Base-by-base conservation (phyloP, 2,329 filamentous ascomycete species). In the Venturia pyrina region DNA sequence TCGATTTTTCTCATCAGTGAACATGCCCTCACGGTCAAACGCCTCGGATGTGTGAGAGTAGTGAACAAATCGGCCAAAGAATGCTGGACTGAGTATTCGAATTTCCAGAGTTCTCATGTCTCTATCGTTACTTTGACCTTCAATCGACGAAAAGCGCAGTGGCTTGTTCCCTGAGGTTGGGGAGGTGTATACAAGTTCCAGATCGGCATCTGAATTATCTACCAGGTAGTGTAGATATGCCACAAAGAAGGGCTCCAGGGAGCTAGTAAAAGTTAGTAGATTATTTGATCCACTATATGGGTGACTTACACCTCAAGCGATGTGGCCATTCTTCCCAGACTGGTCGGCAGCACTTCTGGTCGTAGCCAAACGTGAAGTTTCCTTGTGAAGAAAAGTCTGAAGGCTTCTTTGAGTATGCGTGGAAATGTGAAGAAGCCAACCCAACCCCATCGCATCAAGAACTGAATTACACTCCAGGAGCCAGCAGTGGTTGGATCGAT, bases 341-440 rank as follows among this genome's bases (percentile, higher is more conserved):
- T 88, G 2, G 80, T 78, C 34, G 78, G 78, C 6, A 83, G 76
- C 0, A 87, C 85, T 71, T 90, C 87, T 0, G 87, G 87, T 21
- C 84, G 78, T 69, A 82, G 85, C 82, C 86, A 89, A 53, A 90
- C 84, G 67, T 86, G 82, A 37, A 90, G 78, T 44, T 80, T 81
- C 43, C 79, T 78, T 34, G 74, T 73, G 72, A 86, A 85, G 72
- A 84, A 87, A 5, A 90, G 77, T 17, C 74, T 76, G 1, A 72
- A 78, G 1, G 87, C 87, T 74, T 91, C 82, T 65, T 80, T 82
- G 24, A 87, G 72, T 60, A 89, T 89, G 34, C 87, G 80, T 1
- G 87, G 87, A 68, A 87, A 85, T 0, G 87, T 89, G 32, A 83
- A 77, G 37, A 90, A 80, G 1, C 85, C 86, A 11, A 89, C 83